These are phyloP conservation scores for Rhododendron molle DNA, from an alignment of 148 eudicot genomes.

Conservation along the genomic window DNA sequence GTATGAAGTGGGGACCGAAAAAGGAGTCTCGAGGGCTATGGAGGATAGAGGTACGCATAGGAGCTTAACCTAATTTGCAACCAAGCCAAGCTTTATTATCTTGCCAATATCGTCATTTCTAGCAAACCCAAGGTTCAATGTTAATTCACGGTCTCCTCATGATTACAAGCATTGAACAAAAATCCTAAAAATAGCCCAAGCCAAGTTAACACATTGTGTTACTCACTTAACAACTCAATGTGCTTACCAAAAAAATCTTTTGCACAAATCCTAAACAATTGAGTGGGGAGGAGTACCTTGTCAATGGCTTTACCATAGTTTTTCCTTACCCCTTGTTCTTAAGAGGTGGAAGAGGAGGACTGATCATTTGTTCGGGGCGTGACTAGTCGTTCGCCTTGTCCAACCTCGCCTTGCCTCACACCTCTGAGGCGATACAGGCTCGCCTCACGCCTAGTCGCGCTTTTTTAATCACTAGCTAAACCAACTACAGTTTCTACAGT, in stretches of 20 bases:
- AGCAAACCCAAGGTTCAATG: not conserved
- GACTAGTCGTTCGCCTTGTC: too few species aligned
- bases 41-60: not conserved
- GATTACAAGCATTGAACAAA: too few species aligned
- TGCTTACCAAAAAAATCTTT: not conserved
- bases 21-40: not conserved
- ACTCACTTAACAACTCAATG: too few species aligned
- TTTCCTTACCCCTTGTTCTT: not conserved
- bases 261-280: not conserved
- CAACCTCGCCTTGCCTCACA: too few species aligned
- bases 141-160: not conserved
- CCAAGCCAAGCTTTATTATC: not conserved
- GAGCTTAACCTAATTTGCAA: not conserved
- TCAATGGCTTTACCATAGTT: not conserved
- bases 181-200: not conserved
- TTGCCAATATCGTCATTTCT: not conserved
- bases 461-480: too few species aligned
- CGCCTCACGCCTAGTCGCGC: too few species aligned
- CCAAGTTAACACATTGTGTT: not conserved
- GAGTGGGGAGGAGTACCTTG: not conserved
- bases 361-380: too few species aligned
- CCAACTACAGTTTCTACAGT: too few species aligned
- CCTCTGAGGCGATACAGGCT: too few species aligned
- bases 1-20: not conserved
- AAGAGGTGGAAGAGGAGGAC: too few species aligned